Base-by-base conservation (phyloP, 371 early-diverging fungal species). In the Coemansia linderi region DNA sequence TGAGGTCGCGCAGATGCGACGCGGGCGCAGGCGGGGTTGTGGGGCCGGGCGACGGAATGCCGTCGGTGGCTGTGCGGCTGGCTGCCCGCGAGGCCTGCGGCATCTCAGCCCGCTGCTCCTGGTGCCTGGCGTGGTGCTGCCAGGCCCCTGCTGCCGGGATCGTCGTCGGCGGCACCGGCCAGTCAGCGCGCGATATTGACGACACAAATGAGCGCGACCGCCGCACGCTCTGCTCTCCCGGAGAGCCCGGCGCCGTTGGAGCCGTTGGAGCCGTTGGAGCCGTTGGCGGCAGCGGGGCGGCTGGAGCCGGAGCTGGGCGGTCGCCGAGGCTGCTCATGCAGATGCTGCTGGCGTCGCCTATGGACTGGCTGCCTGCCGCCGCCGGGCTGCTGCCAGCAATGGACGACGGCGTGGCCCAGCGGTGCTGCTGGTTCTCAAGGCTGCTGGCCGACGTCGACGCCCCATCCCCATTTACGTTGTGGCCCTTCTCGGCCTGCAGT, bases 111-210 rank as follows among this genome's bases (percentile, higher is more conserved):
- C 41, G 33, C 38, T 33, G 60, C 60, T 60, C 37, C 39, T 39
- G 60, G 19, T 44, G 61, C 29, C 31, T 33, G 4, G 44, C 37
- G 48, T 40, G 60, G 37, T 40, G 31, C 13, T 50, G 17, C 46
- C 40, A 48, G 15, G 9, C 22, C 15, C 17, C 17, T 22, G 27
- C 58, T 27, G 46, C n/a, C 13, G 69, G 77, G 36, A 72, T 38
- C 19, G 72, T 68, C 10, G 66, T 56, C 15, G 76, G 76, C 24
- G 76, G 76, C 62, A 75, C 22, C 2, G 77, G 77, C 77, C 77
- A 77, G 17, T 77, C 73, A 22, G 63, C 59, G 7, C 69, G 67
- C 56, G 77, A 72, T n/a, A 77, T 48, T 1, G 59, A 59, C 17
- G 73, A 73, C 17, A 59, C 69, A 15, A 66, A 69, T 17, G 77